Evolutionary conservation across 1,139 yeast genomes (phyloP), one percentile per base, ranked within the genome.

Genomic region (Schwanniomyces etchellsii): DNA sequence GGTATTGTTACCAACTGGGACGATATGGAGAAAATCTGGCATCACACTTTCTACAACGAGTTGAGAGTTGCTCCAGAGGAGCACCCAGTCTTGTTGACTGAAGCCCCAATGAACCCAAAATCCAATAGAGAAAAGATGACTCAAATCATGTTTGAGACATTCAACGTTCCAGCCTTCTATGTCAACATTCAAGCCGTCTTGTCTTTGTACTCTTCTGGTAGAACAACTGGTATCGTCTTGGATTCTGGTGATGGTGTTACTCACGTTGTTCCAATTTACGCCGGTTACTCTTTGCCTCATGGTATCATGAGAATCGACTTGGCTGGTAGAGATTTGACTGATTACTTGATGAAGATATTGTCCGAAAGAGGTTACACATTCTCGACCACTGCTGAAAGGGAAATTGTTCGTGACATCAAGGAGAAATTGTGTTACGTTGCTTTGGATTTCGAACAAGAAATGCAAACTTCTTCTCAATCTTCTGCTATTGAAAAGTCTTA

Each of bases 1-100:
- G 98, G 98, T 85, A 88, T 91, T 55, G 98, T 91, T 50, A 91
- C 96, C 74, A 91, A 91, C 91, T 91, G 98, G 98, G 97, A 91
- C 64, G 98, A 91, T 69, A 91, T 91, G 97, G 98, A 89, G 81
- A 91, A 85, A 79, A 91, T 91, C 74, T 86, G 97, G 96, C 95
- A 85, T 70, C 95, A 85, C 78, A 85, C 95, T 55, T 86, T 85
- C 75, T 85, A 84, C 88, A 86, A 85, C 72, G 95, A 85, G 72
- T 81, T 85, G 70, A 84, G 95, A 74, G 95, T 91, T 65, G 97
- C 97, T 40, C 95, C 96, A 64, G 96, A 88, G 71, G 97, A 91
- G 70, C 98, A 91, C 78, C 96, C 97, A 60, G 94, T 85, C 54
- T 74, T 85, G 64, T 79, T 88, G 70, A 88, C 98, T 48, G 98